Base-by-base conservation (phyloP, 371 early-diverging fungal genomes). In the Mucor saturninus region DNA sequence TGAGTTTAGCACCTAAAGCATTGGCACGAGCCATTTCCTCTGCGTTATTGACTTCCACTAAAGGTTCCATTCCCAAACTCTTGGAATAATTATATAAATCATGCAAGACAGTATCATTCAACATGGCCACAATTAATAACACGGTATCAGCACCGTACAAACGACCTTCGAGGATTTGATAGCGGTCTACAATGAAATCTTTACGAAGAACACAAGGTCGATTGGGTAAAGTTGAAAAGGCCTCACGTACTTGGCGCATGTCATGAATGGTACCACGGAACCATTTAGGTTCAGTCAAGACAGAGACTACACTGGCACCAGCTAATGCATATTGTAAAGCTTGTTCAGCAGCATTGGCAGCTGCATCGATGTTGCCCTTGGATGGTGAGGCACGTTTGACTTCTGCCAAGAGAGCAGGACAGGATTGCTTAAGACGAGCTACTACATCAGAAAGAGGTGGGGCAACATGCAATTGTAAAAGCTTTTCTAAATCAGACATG, bases 331-430 rank as follows among this genome's bases (percentile, higher is more conserved):
- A 98, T 38, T 74, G 73, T 15, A 93, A 68, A 0, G 94, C 96
- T 66, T 93, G 94, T 50, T 88, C 85, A 8, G 93, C 92, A 0
- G 97, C 95, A 68, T 94, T 91, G 7, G 90, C 94, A 11, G 71
- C 69, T 28, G 88, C 68, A 62, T 91, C 89, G 60, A 98, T 97
- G 59, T 89, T 83, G 26, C 97, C 97, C 73, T 97, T 97, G 78
- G 95, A 94, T 1, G 99, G 99, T 13, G 95, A 95, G 0, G 99
- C 98, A 54, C 99, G 90, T 81, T 98, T 98, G 75, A 98, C 89
- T 78, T 98, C 99, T 21, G 96, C 97, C 79, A 96, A 80, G 50
- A 98, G 86, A 0, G 97, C 92, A 11, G 74, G 84, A 21, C 66
- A 61, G 15, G 77, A 74, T 49, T 83, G 77, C 15, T 71, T 76